Evolutionary conservation across 169 alveolate genomes (phyloP).

Genomic region (Eimeria sp.): DNA sequence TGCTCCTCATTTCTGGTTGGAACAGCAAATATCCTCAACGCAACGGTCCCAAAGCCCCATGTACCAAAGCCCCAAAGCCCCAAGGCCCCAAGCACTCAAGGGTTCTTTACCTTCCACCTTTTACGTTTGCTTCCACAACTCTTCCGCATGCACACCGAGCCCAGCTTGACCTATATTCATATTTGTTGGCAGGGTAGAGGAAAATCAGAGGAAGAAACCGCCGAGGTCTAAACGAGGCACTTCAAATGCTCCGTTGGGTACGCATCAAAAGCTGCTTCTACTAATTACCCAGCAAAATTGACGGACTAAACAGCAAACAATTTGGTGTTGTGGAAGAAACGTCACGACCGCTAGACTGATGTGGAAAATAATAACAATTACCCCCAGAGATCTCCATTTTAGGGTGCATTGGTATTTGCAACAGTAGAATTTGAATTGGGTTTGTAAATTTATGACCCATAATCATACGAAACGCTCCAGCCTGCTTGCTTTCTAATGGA

Average conservation of each 20-base stretch:
- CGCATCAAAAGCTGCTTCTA: neutral
- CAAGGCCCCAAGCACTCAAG: neutral
- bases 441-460: no score
- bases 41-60: slow-evolving; percentile 6
- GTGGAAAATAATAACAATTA: neutral
- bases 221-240: neutral
- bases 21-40: neutral
- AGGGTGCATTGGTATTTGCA: neutral
- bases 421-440: no score
- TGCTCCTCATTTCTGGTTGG: neutral
- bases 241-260: neutral
- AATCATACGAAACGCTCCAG: no score
- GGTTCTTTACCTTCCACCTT: no score
- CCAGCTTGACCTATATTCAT: neutral
- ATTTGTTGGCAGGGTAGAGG: neutral
- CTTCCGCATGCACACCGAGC: neutral
- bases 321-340: neutral
- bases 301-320: neutral
- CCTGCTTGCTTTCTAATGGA: no score
- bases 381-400: neutral
- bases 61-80: slow-evolving; percentile 6
- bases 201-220: neutral
- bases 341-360: neutral
- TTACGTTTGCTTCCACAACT: neutral
- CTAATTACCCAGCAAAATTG: neutral